Evolutionary conservation across 768 basidiomycete genomes (phyloP).

Genomic region (Phanerodontia chrysosporium): DNA sequence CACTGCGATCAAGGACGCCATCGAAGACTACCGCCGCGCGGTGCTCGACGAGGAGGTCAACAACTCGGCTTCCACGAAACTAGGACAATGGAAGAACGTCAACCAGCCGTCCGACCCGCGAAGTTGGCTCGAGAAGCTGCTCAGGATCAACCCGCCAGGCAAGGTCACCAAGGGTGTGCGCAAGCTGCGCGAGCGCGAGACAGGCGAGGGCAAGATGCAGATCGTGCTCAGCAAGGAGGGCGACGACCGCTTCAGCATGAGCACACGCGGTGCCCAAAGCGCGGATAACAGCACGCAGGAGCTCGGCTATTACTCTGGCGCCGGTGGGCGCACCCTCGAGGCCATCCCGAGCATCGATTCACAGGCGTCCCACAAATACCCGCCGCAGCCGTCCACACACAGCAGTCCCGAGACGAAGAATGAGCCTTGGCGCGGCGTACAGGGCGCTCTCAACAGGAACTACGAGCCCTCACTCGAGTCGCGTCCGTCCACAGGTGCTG

Average conservation of each 20-base stretch:
- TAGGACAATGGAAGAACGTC: conserved; percentile 86
- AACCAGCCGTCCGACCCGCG: conserved; percentile 81
- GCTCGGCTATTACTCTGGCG: conserved; percentile 36
- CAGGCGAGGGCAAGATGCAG: conserved; percentile 48
- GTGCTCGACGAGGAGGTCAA: conserved; percentile 90
- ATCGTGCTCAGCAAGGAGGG: conserved; percentile 51
- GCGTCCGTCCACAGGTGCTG: conserved; percentile 59
- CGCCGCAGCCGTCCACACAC: conserved; percentile 33
- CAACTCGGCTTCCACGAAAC: conserved; percentile 86
- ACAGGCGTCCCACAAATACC: conserved; percentile 61
- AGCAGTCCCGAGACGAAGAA: conserved; percentile 3
- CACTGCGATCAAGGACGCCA: conserved; percentile 92
- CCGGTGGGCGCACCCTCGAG: conserved; percentile 52
- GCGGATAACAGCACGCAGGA: conserved; percentile 20
- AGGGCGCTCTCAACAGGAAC: conserved; percentile 32
- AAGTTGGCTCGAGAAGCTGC: conserved; percentile 67
- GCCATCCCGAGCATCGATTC: conserved; percentile 67
- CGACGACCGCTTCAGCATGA: conserved; percentile 35
- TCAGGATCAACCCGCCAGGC: conserved; percentile 68
- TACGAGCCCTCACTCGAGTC: conserved; percentile 59
- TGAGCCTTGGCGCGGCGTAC: conserved; percentile 29
- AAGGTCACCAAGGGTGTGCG: conserved; percentile 81
- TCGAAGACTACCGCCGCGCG: conserved; percentile 94
- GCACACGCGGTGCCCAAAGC: conserved; percentile 34
- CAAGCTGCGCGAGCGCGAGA: conserved; percentile 80